Evolutionary conservation across 2,329 filamentous ascomycete species (phyloP).

Genomic region (Pleoardoris graminearum): DNA sequence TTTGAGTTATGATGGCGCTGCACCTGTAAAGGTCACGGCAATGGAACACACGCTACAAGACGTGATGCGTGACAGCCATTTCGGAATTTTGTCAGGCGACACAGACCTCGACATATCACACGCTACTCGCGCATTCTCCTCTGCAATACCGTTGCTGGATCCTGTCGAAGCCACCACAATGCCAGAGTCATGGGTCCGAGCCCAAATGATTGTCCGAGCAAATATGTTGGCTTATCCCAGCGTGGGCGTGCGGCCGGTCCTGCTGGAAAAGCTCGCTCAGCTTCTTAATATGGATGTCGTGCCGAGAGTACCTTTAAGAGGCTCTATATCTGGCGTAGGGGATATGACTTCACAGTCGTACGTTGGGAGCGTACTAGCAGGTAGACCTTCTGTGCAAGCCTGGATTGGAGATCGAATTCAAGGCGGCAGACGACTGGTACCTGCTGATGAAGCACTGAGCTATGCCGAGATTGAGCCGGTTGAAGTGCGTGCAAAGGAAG

Average conservation of each 20-base stretch:
- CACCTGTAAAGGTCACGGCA: slow-evolving; percentile 1
- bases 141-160: slow-evolving; percentile 15
- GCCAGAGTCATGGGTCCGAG: slow-evolving; percentile 55
- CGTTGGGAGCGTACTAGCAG: slow-evolving; percentile 53
- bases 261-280: slow-evolving; percentile 52
- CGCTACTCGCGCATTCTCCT: slow-evolving; percentile 11
- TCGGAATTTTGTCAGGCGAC: slow-evolving; percentile 17
- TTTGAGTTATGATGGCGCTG: slow-evolving; percentile 11
- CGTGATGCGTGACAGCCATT: slow-evolving; percentile 16
- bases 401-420: slow-evolving; percentile 27
- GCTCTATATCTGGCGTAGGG: slow-evolving; percentile 62
- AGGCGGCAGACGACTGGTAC: slow-evolving; percentile 13
- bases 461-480: slow-evolving; percentile 17
- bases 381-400: slow-evolving; percentile 50
- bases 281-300: slow-evolving; percentile 45
- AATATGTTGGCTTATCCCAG: slow-evolving; percentile 62
- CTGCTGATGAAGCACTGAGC: slow-evolving; percentile 33
- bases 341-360: slow-evolving; percentile 62
- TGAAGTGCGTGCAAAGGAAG: slow-evolving; percentile 53
- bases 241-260: slow-evolving; percentile 55
- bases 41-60: slow-evolving; percentile 12
- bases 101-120: slow-evolving; percentile 14
- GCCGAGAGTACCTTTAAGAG: slow-evolving; percentile 59
- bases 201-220: slow-evolving; percentile 58
- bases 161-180: slow-evolving; percentile 20